These are phyloP conservation scores for Spongospora subterranea DNA, from an alignment of 208 protist species.

Conservation along the genomic window DNA sequence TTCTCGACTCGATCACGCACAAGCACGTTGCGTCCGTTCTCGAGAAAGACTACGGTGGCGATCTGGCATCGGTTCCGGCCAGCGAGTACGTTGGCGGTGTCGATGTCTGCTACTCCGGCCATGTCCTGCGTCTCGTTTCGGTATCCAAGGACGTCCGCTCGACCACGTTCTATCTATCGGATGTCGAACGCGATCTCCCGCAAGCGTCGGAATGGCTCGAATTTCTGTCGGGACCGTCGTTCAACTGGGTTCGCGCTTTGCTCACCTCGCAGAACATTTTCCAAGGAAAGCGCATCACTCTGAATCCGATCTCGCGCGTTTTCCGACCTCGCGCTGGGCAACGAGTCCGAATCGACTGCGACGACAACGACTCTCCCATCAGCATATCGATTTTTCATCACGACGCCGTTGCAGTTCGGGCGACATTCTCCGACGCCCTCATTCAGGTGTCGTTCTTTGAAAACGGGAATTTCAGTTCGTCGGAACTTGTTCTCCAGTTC, in stretches of 20 bases:
- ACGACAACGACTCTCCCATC: background rate
- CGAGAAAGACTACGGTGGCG: background rate
- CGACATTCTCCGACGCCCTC: background rate
- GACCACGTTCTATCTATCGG: background rate
- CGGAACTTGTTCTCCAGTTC: background rate
- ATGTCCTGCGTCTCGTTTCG: background rate
- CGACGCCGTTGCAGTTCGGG: background rate
- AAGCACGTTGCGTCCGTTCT: background rate
- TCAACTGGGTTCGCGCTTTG: background rate
- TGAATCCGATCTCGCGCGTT: background rate
- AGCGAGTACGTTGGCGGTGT: background rate
- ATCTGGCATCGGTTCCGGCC: background rate
- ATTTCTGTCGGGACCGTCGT: background rate
- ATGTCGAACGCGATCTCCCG: background rate
- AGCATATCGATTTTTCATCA: background rate
- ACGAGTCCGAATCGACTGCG: background rate
- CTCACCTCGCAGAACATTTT: background rate
- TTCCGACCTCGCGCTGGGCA: background rate
- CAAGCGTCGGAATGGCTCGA: background rate
- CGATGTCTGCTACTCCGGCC: background rate
- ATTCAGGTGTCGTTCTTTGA: background rate
- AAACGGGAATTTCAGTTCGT: background rate
- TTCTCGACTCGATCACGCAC: constrained; percentile 65
- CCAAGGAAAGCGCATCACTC: background rate
- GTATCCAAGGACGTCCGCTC: background rate